phyloP scores from a whole-genome alignment of 2,329 filamentous ascomycete species.

The Hypoxylon sp. region DNA sequence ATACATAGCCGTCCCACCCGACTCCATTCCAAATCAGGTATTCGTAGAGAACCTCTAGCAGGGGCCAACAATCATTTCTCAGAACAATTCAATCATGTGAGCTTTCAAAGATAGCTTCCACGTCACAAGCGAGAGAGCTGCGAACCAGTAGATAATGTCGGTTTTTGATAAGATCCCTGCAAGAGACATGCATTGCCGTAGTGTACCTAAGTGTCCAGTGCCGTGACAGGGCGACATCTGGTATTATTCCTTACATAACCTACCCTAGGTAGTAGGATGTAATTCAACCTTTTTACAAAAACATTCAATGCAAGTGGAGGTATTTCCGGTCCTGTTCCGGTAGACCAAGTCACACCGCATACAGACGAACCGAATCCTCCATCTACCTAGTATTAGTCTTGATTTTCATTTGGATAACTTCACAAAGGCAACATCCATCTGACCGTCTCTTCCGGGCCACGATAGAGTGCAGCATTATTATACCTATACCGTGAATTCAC shows the following conservation, averaged over 20 bases:
- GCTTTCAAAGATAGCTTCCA: conserved; percentile 30
- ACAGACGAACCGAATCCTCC: conserved; percentile 22
- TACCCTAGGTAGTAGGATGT: too few relatives aligned
- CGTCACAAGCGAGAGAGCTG: conserved; percentile 34
- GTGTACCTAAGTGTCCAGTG: conserved; percentile 9
- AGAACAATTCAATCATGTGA: conserved; percentile 39
- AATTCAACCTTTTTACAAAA: background rate
- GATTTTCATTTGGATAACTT: conserved; percentile 10
- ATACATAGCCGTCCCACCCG: conserved; percentile 17
- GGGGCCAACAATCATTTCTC: conserved; percentile 28
- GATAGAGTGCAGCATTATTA: background rate
- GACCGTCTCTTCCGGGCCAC: conserved; percentile 12
- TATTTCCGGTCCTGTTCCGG: conserved; percentile 32
- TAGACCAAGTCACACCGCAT: conserved; percentile 36
- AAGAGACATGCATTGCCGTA: conserved; percentile 19
- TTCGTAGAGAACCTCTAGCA: conserved; percentile 5
- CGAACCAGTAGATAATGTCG: conserved; percentile 22
- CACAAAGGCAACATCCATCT: background rate
- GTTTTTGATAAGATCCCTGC: conserved; percentile 21
- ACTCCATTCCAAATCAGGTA: conserved; percentile 37
- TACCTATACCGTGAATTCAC: background rate
- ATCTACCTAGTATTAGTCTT: background rate
- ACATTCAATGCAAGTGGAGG: background rate
- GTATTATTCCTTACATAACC: conserved; percentile 13
- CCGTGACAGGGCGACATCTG: conserved; percentile 20